These are phyloP conservation scores for Stylosanthes scabra DNA, from an alignment of 331 rosid genomes.

Conservation along the genomic window DNA sequence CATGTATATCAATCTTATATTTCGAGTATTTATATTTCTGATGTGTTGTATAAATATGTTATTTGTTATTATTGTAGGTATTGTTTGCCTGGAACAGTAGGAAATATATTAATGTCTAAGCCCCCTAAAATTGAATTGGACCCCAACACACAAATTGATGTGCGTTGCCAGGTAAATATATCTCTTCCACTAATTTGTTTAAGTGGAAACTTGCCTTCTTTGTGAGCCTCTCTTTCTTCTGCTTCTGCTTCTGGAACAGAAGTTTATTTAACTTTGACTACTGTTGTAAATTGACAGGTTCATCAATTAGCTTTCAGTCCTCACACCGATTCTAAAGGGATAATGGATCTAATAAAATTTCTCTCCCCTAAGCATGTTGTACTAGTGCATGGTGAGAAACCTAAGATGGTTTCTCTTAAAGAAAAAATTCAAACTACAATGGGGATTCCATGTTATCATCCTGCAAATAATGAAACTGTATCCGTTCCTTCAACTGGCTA, in stretches of 20 bases:
- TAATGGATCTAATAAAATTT: constrained; percentile 94
- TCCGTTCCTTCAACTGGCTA: constrained; percentile 62
- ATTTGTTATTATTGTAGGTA: constrained; percentile 55
- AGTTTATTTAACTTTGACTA: constrained; percentile 7
- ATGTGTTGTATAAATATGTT: constrained; percentile 15
- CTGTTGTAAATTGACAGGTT: constrained; percentile 60
- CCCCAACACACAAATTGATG: constrained; percentile 67
- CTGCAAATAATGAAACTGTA: constrained; percentile 79
- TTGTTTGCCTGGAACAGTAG: constrained; percentile 86
- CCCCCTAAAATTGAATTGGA: constrained; percentile 77
- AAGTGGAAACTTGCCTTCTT: neutral
- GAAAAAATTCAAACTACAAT: constrained; percentile 76
- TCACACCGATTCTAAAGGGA: constrained; percentile 95
- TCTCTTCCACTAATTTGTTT: constrained; percentile 26
- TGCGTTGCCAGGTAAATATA: constrained; percentile 82
- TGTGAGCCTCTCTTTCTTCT: neutral
- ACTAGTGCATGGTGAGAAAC: constrained; percentile 95
- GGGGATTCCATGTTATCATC: constrained; percentile 80
- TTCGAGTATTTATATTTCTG: neutral
- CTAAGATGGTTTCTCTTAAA: constrained; percentile 79
- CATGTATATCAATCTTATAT: constrained; percentile 12
- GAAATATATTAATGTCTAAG: constrained; percentile 86
- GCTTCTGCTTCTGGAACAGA: too few species aligned
- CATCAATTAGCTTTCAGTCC: constrained; percentile 96
- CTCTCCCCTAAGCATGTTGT: constrained; percentile 90